Evolutionary conservation across 192 early-diverging fungal genomes (phyloP).

Genomic region (Linnemannia elongata): DNA sequence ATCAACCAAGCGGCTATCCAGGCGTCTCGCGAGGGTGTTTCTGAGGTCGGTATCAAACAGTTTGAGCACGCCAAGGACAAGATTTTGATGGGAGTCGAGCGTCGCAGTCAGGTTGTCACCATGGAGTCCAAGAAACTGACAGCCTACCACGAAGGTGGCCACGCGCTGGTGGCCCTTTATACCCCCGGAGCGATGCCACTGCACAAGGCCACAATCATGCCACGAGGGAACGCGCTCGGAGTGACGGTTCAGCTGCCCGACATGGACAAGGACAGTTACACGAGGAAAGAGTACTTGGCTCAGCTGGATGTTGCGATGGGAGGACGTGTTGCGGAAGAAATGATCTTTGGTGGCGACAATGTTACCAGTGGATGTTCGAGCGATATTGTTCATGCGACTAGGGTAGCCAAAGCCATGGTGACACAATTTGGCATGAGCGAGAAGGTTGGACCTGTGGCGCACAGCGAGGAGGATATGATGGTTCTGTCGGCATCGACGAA

Average conservation of each 20-base stretch:
- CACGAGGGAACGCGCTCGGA: slow-evolving; percentile 89
- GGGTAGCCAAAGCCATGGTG: slow-evolving; percentile 93
- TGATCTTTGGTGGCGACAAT: slow-evolving; percentile 94
- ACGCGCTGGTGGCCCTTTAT: slow-evolving; percentile 94
- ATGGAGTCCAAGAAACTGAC: slow-evolving; percentile 90
- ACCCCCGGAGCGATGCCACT: slow-evolving; percentile 96
- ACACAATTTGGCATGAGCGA: slow-evolving; percentile 95
- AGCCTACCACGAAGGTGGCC: slow-evolving; percentile 99
- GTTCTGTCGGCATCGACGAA: slow-evolving; percentile 82
- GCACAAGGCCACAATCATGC: slow-evolving; percentile 99
- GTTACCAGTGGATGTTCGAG: slow-evolving; percentile 95
- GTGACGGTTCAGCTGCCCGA: slow-evolving; percentile 95
- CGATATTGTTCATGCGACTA: slow-evolving; percentile 93
- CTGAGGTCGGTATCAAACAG: slow-evolving; percentile 81
- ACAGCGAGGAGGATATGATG: slow-evolving; percentile 81
- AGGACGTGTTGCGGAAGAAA: slow-evolving; percentile 97
- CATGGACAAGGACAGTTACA: slow-evolving; percentile 85
- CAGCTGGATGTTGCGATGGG: slow-evolving; percentile 98
- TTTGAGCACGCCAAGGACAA: slow-evolving; percentile 99
- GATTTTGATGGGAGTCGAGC: slow-evolving; percentile 98
- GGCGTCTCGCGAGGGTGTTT: slow-evolving; percentile 86
- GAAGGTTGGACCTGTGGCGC: slow-evolving; percentile 87
- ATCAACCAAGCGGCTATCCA: slow-evolving; percentile 98
- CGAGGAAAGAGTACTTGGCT: slow-evolving; percentile 87
- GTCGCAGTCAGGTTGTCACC: slow-evolving; percentile 91